These are phyloP conservation scores for Pichia californica DNA, from an alignment of 805 yeast genomes.

Conservation along the genomic window DNA sequence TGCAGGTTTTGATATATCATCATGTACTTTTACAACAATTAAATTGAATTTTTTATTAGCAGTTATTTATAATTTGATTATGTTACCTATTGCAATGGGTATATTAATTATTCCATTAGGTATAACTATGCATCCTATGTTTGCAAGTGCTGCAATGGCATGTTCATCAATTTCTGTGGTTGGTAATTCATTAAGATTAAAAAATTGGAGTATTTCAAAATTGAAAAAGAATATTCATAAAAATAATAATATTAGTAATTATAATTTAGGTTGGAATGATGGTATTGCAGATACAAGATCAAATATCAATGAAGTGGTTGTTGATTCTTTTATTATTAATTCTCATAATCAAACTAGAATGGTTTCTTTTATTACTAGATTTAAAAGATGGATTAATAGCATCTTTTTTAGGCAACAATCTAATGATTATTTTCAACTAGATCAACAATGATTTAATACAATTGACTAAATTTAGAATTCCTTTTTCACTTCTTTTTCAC, in stretches of 20 bases:
- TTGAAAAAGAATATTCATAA: neutral
- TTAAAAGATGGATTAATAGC: neutral
- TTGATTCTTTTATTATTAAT: conserved; percentile 5
- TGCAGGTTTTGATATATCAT: conserved; percentile 62
- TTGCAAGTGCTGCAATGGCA: conserved; percentile 93
- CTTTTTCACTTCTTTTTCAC: neutral
- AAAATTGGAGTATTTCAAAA: conserved; percentile 44
- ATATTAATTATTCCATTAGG: conserved; percentile 70
- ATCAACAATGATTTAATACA: neutral
- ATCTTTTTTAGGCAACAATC: neutral
- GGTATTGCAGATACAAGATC: conserved; percentile 2
- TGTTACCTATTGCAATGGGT: conserved; percentile 95
- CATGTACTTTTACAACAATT: conserved; percentile 64
- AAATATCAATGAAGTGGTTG: neutral
- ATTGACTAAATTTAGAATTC: neutral
- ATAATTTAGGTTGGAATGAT: conserved; percentile 13
- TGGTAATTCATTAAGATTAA: conserved; percentile 65
- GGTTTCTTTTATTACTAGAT: neutral
- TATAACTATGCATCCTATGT: conserved; percentile 73
- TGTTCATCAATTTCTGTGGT: conserved; percentile 88
- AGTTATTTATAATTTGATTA: conserved; percentile 68
- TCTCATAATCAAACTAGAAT: too few relatives aligned
- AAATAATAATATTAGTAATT: neutral
- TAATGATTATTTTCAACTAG: neutral
- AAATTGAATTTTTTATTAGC: conserved; percentile 86